phyloP scores from a whole-genome alignment of 345 rosid species.

The Brassica carinata region DNA sequence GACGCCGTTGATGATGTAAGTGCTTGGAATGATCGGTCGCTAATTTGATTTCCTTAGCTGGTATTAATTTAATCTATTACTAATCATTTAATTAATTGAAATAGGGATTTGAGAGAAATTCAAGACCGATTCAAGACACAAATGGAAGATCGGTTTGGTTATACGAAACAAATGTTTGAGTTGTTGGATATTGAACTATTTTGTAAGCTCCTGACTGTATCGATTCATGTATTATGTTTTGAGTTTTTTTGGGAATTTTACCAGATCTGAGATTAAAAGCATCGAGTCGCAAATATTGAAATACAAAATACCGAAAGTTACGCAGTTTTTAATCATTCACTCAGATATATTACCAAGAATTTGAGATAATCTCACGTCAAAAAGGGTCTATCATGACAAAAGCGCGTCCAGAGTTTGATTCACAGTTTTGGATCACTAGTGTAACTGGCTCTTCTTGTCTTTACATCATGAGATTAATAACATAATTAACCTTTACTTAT shows the following conservation, averaged over 20 bases:
- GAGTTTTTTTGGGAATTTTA: neutral
- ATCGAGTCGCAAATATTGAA: neutral
- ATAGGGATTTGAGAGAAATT: slow-evolving; percentile 63
- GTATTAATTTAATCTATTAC: neutral
- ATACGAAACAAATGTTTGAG: slow-evolving; percentile 40
- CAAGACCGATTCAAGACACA: slow-evolving; percentile 64
- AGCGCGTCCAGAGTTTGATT: neutral
- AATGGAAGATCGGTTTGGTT: slow-evolving; percentile 49
- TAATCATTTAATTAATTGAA: neutral
- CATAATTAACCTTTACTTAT: neutral
- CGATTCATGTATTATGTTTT: neutral
- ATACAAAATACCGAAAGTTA: neutral
- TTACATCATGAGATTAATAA: neutral
- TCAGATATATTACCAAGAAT: neutral
- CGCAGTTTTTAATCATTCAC: neutral
- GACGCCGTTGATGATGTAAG: slow-evolving; percentile 69
- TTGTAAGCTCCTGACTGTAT: neutral
- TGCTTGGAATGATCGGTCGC: neutral
- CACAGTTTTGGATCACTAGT: neutral
- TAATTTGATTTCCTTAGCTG: slow-evolving; percentile 10
- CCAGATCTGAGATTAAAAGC: neutral
- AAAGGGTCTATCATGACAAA: neutral
- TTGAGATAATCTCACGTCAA: neutral
- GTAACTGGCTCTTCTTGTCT: neutral
- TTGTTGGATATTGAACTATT: neutral